A percentile compares a stretch with the other conserved stretches of the same genome.
Evolutionary conservation across 441 rosid species (phyloP).

Genomic region (Arabidopsis hybrid): DNA sequence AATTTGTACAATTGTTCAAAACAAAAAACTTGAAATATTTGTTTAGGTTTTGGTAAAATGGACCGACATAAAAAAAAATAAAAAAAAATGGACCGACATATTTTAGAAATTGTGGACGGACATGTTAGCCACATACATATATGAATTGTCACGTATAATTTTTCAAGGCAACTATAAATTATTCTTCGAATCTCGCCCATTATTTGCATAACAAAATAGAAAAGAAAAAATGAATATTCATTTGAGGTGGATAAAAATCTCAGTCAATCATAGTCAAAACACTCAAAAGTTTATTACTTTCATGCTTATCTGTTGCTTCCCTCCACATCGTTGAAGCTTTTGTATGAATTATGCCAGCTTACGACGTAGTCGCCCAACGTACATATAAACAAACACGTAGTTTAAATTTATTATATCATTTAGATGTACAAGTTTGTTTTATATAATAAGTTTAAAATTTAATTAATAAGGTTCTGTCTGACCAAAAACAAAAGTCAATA

Average conservation of each 20-base stretch:
- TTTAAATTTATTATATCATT: not conserved
- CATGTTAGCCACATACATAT: constrained; percentile 20
- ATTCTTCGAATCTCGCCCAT: not conserved
- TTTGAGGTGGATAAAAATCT: not conserved
- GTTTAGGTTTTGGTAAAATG: constrained; percentile 5
- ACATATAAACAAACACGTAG: not conserved
- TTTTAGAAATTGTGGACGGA: not conserved
- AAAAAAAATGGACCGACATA: too few species aligned
- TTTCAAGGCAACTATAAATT: not conserved
- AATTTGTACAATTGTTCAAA: not conserved
- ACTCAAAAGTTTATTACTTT: not conserved
- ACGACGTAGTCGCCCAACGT: constrained; percentile 6
- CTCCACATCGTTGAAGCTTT: too few species aligned
- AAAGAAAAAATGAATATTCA: not conserved
- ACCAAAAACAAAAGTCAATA: not conserved
- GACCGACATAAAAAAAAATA: too few species aligned
- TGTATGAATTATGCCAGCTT: constrained; percentile 6
- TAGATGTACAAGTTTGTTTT: not conserved
- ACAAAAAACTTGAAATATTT: not conserved
- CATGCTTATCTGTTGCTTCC: too few species aligned
- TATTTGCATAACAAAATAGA: not conserved
- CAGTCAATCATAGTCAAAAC: constrained; percentile 5
- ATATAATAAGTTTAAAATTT: not conserved
- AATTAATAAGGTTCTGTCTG: not conserved
- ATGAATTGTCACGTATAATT: constrained; percentile 13